Conservation (phyloP, 1,139 yeast genomes). For the Pichia sp. region DNA sequence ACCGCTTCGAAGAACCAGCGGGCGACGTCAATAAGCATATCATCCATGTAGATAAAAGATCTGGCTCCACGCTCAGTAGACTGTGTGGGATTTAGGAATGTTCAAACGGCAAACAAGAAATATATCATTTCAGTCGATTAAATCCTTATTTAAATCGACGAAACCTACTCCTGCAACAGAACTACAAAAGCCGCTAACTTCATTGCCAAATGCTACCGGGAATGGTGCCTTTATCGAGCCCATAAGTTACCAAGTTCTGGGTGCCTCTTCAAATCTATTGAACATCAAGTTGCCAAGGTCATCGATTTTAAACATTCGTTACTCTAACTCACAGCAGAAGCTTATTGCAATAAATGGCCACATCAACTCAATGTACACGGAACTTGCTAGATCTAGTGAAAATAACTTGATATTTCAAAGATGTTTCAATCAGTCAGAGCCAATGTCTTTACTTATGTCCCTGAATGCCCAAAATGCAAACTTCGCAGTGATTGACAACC, state of each 20-base stretch:
- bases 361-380: slow-evolving; percentile 28
- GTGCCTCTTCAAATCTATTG: slow-evolving; percentile 41
- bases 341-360: slow-evolving; percentile 46
- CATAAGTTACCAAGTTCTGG: slow-evolving; percentile 41
- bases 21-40: neutral
- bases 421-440: slow-evolving; percentile 29
- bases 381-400: slow-evolving; percentile 20
- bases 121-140: slow-evolving; percentile 14
- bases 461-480: slow-evolving; percentile 27
- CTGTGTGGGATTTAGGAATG: neutral
- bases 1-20: too few species aligned
- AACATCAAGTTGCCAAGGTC: slow-evolving; percentile 49
- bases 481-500: slow-evolving; percentile 26
- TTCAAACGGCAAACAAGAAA: slow-evolving; percentile 5
- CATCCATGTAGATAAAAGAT: neutral
- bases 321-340: slow-evolving; percentile 39
- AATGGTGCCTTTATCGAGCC: slow-evolving; percentile 40
- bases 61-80: neutral
- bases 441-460: slow-evolving; percentile 31
- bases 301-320: slow-evolving; percentile 38
- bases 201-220: slow-evolving; percentile 35
- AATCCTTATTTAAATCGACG: slow-evolving; percentile 15
- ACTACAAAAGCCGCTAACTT: slow-evolving; percentile 24
- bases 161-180: slow-evolving; percentile 13
- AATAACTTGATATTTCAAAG: slow-evolving; percentile 29